Conservation (phyloP, 306 rosid genomes). For the Corylus americana region DNA sequence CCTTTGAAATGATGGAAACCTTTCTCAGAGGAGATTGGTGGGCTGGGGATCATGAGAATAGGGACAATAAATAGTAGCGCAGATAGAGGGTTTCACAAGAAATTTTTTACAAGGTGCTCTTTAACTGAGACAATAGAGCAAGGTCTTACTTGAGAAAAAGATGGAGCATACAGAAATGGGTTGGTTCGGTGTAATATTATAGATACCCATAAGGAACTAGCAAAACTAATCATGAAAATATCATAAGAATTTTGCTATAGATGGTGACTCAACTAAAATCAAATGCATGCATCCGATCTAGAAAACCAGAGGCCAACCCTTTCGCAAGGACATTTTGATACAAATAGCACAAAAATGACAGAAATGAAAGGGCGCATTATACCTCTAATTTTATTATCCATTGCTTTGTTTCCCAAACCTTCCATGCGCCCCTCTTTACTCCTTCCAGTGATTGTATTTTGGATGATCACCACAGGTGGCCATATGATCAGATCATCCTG, state of each 20-base stretch:
- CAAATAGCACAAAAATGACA: constrained; percentile 33
- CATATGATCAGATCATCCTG: constrained; percentile 93
- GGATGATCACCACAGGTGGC: constrained; percentile 98
- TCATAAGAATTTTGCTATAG: background rate
- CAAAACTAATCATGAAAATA: background rate
- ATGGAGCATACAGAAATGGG: no score
- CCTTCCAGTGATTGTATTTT: constrained; percentile 88
- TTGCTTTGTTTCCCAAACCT: constrained; percentile 98
- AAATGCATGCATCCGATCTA: constrained; percentile 27
- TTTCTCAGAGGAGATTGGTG: background rate
- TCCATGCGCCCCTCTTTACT: constrained; percentile 94
- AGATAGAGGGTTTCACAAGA: no score
- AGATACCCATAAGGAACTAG: background rate
- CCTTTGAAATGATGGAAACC: background rate
- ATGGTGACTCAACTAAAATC: constrained; percentile 12
- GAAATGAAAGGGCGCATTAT: constrained; percentile 46
- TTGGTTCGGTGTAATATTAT: no score
- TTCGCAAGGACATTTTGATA: constrained; percentile 28
- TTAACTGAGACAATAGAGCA: no score
- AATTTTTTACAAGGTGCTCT: no score
- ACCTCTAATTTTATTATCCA: constrained; percentile 96
- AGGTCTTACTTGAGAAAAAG: no score
- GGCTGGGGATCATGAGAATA: background rate
- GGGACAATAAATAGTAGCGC: background rate
- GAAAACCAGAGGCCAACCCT: constrained; percentile 23